Evolutionary conservation across 768 basidiomycete genomes (phyloP).

Genomic region (Lactarius sp.): DNA sequence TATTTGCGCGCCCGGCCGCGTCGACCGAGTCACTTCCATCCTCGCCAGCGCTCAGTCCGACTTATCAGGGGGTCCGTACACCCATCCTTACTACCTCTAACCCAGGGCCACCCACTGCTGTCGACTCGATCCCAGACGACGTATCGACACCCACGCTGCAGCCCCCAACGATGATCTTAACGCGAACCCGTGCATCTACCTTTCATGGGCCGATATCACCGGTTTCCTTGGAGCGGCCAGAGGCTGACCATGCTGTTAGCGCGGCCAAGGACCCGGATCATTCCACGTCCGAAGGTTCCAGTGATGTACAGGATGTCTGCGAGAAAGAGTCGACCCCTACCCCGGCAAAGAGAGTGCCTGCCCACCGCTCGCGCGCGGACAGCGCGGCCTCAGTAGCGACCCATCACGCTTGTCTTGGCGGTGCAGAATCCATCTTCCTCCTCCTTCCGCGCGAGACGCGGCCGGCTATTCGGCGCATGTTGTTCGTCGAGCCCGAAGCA

Average conservation of each 20-base stretch:
- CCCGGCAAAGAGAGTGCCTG: neutral
- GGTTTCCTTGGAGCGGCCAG: neutral
- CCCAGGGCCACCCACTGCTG: neutral
- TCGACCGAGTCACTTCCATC: conserved; percentile 67
- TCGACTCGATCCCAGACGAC: neutral
- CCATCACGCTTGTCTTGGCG: conserved; percentile 53
- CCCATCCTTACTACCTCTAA: neutral
- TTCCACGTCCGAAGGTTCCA: conserved; percentile 15
- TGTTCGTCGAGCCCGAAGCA: conserved; percentile 81
- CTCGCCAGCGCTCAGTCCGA: conserved; percentile 32
- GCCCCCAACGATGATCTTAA: neutral
- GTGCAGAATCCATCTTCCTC: conserved; percentile 94
- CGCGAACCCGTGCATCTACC: conserved; percentile 17
- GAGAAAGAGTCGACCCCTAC: conserved; percentile 20
- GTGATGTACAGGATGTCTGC: neutral
- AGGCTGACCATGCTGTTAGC: conserved; percentile 14
- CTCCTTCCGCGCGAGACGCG: conserved; percentile 91
- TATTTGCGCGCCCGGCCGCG: conserved; percentile 68
- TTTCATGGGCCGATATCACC: conserved; percentile 21
- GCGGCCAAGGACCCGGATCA: conserved; percentile 21
- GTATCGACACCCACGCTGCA: conserved; percentile 8
- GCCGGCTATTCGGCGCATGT: conserved; percentile 86
- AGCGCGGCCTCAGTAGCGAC: conserved; percentile 48
- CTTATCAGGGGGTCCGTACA: conserved; percentile 26
- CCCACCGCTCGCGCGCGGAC: conserved; percentile 31